Conservation (phyloP, 1,284 basidiomycete genomes). For the Tetrapyrgos nigripes region DNA sequence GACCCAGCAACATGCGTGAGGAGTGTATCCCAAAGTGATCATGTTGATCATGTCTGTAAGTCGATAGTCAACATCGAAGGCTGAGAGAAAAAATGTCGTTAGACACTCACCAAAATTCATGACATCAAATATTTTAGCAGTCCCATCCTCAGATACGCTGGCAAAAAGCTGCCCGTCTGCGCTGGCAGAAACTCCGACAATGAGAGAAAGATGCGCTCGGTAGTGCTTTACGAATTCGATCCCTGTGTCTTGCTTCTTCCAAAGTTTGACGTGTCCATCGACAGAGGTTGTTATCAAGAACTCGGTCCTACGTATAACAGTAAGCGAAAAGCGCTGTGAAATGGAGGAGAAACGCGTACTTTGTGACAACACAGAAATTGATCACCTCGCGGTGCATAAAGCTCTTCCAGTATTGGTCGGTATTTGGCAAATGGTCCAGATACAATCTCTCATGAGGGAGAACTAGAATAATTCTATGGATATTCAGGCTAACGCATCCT, state of each 20-base stretch:
- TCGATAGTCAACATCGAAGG: neutral
- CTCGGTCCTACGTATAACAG: slow-evolving; percentile 67
- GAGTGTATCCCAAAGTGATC: slow-evolving; percentile 86
- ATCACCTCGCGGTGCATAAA: slow-evolving; percentile 98
- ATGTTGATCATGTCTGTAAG: slow-evolving; percentile 97
- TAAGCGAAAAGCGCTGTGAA: neutral
- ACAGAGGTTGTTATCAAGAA: slow-evolving; percentile 95
- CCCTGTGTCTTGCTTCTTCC: slow-evolving; percentile 96
- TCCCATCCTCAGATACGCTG: slow-evolving; percentile 85
- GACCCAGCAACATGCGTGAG: slow-evolving; percentile 93
- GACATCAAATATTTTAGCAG: slow-evolving; percentile 95
- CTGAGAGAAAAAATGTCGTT: neutral
- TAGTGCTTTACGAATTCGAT: slow-evolving; percentile 96
- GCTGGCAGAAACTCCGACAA: slow-evolving; percentile 86
- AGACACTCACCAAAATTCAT: slow-evolving; percentile 89
- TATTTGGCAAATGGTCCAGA: slow-evolving; percentile 89
- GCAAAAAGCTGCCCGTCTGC: slow-evolving; percentile 94
- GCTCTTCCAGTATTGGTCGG: slow-evolving; percentile 95
- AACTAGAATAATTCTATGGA: slow-evolving; percentile 40
- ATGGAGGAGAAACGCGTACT: slow-evolving; percentile 51
- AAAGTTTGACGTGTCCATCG: slow-evolving; percentile 96
- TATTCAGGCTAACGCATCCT: slow-evolving; percentile 46
- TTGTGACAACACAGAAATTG: slow-evolving; percentile 88
- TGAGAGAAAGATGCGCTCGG: slow-evolving; percentile 86
- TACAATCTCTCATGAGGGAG: slow-evolving; percentile 72